These are phyloP conservation scores for Arthrocladium fulminans DNA, from an alignment of 2,329 filamentous ascomycete genomes.

Conservation along the genomic window DNA sequence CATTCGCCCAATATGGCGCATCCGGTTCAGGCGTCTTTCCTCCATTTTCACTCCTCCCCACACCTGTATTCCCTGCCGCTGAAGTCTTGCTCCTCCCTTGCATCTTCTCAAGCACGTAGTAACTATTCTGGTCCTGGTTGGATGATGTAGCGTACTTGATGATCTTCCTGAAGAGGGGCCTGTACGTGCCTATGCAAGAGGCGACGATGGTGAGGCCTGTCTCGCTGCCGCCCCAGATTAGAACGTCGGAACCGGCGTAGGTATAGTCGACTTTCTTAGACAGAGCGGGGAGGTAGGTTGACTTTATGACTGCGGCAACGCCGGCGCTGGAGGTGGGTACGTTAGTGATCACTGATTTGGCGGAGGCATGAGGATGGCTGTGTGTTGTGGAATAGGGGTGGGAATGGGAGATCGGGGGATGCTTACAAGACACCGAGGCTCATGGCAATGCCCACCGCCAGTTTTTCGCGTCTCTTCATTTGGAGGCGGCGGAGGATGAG, in stretches of 20 bases:
- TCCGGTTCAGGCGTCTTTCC: not conserved
- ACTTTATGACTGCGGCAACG: slow-evolving; percentile 13
- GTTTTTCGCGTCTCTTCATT: slow-evolving; percentile 32
- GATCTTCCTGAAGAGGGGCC: slow-evolving; percentile 18
- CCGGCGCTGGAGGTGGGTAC: slow-evolving; percentile 19
- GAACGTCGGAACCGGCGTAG: slow-evolving; percentile 7
- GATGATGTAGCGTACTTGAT: not conserved
- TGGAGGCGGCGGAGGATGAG: slow-evolving; percentile 29
- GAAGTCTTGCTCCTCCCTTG: not conserved
- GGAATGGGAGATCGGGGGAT: not conserved
- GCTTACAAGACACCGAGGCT: slow-evolving; percentile 30
- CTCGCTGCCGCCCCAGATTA: slow-evolving; percentile 24
- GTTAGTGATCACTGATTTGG: slow-evolving; percentile 15
- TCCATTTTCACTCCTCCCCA: not conserved
- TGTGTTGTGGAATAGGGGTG: not conserved
- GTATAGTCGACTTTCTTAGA: slow-evolving; percentile 21
- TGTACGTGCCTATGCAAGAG: slow-evolving; percentile 25
- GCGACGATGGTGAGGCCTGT: slow-evolving; percentile 23
- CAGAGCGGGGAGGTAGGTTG: slow-evolving; percentile 17
- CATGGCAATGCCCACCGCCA: slow-evolving; percentile 30
- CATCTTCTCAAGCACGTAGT: not conserved
- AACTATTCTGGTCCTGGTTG: not conserved
- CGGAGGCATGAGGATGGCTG: not conserved
- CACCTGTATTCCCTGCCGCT: not conserved
- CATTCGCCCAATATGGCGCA: not conserved